These are phyloP conservation scores for Populus nigra DNA, from an alignment of 345 rosid genomes.

Conservation along the genomic window DNA sequence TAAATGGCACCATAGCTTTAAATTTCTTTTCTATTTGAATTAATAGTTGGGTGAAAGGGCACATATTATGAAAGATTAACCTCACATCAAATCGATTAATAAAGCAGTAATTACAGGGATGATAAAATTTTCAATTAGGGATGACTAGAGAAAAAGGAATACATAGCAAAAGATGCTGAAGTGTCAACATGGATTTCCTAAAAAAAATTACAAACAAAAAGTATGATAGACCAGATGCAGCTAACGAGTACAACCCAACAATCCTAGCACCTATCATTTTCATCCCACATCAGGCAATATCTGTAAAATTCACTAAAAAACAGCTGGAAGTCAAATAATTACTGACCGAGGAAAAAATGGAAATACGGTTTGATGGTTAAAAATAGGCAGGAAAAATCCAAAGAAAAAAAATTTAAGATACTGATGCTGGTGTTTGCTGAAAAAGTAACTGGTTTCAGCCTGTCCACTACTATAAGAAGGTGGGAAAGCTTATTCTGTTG, in stretches of 20 bases:
- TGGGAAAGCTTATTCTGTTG: neutral
- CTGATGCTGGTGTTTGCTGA: neutral
- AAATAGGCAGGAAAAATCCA: neutral
- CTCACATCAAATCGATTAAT: neutral
- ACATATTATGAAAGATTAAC: neutral
- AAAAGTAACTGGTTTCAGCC: neutral
- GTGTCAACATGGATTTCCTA: neutral
- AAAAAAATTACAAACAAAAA: neutral
- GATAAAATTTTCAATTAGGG: neutral
- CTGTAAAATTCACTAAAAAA: neutral
- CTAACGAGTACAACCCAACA: neutral
- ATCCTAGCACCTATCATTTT: neutral
- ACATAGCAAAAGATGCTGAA: neutral
- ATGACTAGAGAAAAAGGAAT: neutral
- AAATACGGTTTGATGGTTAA: neutral
- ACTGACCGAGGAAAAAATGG: too few relatives aligned
- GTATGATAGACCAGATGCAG: neutral
- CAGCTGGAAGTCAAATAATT: neutral
- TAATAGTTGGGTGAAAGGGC: neutral
- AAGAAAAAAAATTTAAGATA: neutral
- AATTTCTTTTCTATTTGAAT: neutral
- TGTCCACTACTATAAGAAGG: neutral
- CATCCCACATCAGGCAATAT: neutral
- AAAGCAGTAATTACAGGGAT: neutral
- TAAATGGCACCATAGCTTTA: neutral